phyloP scores from a whole-genome alignment of 805 yeast genomes.

The Saccharomycopsis fodiens region DNA sequence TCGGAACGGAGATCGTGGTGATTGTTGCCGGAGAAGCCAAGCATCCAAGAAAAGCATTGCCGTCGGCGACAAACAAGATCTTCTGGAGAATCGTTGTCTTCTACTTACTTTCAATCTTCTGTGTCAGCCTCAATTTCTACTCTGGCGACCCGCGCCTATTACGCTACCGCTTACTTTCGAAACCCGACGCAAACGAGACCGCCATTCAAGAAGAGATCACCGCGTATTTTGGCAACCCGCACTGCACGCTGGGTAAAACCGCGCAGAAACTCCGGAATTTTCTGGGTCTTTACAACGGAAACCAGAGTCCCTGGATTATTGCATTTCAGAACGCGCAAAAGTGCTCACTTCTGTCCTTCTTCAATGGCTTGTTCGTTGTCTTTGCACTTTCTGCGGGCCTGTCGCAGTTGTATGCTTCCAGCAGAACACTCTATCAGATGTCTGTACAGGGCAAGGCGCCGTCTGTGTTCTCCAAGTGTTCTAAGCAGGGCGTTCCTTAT shows the following conservation, averaged over 20 bases:
- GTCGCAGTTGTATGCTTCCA: constrained; percentile 53
- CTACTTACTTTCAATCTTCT: constrained; percentile 59
- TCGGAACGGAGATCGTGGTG: constrained; percentile 78
- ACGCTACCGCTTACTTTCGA: constrained; percentile 34
- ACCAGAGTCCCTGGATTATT: constrained; percentile 54
- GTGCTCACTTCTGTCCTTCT: constrained; percentile 40
- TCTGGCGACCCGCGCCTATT: constrained; percentile 71
- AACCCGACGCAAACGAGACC: not conserved
- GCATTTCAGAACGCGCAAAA: constrained; percentile 47
- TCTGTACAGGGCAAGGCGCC: constrained; percentile 57
- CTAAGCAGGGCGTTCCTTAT: constrained; percentile 64
- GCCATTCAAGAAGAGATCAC: constrained; percentile 11
- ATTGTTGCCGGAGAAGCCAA: constrained; percentile 81
- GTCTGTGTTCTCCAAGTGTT: constrained; percentile 48
- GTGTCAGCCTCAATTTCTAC: constrained; percentile 67
- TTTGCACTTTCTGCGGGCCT: constrained; percentile 53
- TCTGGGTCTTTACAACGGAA: constrained; percentile 32
- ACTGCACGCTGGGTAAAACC: constrained; percentile 3
- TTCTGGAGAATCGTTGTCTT: constrained; percentile 63
- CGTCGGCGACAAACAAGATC: constrained; percentile 68
- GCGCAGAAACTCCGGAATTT: constrained; percentile 2
- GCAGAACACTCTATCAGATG: constrained; percentile 49
- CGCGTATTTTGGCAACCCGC: constrained; percentile 10
- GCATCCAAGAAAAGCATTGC: constrained; percentile 73
- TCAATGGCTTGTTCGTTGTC: constrained; percentile 45